Percentiles rank a stretch among this genome's conserved stretches.
These are phyloP conservation scores for Flagelloscypha sp. DNA, from an alignment of 768 basidiomycete genomes.

Conservation along the genomic window DNA sequence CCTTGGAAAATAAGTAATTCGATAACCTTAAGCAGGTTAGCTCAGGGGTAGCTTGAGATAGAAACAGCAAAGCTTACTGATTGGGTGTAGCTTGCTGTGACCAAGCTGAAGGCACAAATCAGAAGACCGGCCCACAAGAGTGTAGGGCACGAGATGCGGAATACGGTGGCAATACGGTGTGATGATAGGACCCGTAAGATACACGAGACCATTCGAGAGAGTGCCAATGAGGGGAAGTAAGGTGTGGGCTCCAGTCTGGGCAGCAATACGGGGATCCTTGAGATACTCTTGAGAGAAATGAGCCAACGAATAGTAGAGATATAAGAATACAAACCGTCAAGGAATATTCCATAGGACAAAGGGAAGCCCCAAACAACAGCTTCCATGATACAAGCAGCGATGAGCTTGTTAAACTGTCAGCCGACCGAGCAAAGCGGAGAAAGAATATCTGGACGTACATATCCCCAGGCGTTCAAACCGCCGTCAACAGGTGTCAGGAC, in stretches of 20 bases:
- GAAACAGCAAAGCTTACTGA: constrained; percentile 7
- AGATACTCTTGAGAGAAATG: background rate
- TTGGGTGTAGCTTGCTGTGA: constrained; percentile 20
- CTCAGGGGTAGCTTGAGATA: background rate
- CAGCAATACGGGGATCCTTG: background rate
- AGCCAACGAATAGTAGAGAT: background rate
- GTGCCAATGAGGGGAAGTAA: background rate
- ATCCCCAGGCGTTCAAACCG: constrained; percentile 19
- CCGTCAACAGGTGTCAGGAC: constrained; percentile 16
- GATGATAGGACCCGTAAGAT: constrained; percentile 16
- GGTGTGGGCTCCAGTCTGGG: background rate
- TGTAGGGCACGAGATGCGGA: too few species aligned
- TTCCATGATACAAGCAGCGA: background rate
- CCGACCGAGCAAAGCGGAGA: too few species aligned
- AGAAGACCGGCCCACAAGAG: constrained; percentile 16
- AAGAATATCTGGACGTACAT: constrained; percentile 11
- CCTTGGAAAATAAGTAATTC: constrained; percentile 20
- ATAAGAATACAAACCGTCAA: too few species aligned
- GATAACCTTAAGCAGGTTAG: constrained; percentile 12
- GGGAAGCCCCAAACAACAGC: background rate
- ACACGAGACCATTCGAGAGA: background rate
- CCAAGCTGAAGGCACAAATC: constrained; percentile 17
- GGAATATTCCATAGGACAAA: background rate
- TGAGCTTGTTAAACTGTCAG: too few species aligned
- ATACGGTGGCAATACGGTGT: constrained; percentile 16